Base-by-base conservation (phyloP, 176 grass and related monocot species). In the Juncus inflexus region DNA sequence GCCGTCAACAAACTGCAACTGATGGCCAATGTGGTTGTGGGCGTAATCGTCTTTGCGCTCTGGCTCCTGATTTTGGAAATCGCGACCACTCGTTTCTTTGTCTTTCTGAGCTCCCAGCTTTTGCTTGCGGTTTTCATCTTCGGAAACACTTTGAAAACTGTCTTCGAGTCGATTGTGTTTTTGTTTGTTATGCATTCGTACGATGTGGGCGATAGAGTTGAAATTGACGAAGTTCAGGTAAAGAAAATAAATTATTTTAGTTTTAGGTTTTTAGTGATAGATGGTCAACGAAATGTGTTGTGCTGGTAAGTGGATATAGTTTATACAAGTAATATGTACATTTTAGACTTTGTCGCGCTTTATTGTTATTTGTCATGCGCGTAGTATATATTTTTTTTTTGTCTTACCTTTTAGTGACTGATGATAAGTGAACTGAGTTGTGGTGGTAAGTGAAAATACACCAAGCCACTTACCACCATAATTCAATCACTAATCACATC, bases 121-220 rank as follows among this genome's bases (percentile, higher is more conserved):
- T 61, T 97, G 2, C 74, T 97, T 37, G 76, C 79, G 0, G 92
- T 86, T 8, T 97, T 97, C 63, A 83, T 91, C 65, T 97, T 97
- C 51, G 92, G 92, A 9, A 97, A 97, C 82, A 89, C 92, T 64
- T 79, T 97, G 3, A 91, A 77, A 79, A 91, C 71, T 3, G 73
- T 97, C 66, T 97, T 97, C 39, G 92, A 97, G 81, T 81, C 87
- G 12, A 90, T 97, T 55, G 57, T 97, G 10, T 97, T 97, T 69
- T 58, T 97, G 2, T 97, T 97, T 73, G 82, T 90, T 9, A 81
- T 97, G 87, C 92, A 97, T 35, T 87, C 92, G n/a, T 97, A 88
- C 55, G 92, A 97, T 55, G 87, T 97, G 0, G 92, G 92, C 12
- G 92, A 97, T 55, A 87, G 87, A 1, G 91, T 87, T 45, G 92